Conservation (phyloP, 2,329 filamentous ascomycete species). For the Esteya vermicola region DNA sequence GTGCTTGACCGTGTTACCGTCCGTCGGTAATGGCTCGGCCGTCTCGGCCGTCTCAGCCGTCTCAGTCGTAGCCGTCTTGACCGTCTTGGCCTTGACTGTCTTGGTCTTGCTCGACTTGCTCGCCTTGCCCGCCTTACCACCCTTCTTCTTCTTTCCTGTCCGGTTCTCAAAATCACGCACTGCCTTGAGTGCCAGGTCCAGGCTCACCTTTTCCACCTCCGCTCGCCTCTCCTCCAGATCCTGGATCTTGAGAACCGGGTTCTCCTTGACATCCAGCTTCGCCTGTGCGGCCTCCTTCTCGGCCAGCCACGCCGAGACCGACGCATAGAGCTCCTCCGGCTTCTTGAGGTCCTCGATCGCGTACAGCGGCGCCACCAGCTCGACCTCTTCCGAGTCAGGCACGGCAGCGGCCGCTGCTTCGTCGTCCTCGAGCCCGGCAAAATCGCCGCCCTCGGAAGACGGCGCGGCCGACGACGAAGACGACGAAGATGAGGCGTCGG, state of each 20-base stretch:
- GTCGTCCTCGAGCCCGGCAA: conserved; percentile 71
- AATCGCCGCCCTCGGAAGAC: too few relatives aligned
- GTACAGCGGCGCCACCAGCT: conserved; percentile 53
- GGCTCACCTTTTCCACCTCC: conserved; percentile 55
- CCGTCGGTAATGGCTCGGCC: conserved; percentile 13
- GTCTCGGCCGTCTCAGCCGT: conserved; percentile 26
- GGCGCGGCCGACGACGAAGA: conserved; percentile 26
- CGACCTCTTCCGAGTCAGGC: conserved; percentile 31
- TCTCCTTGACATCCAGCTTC: conserved; percentile 52
- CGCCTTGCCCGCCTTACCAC: conserved; percentile 16
- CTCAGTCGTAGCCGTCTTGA: conserved; percentile 19
- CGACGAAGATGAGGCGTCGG: conserved; percentile 21
- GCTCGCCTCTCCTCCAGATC: conserved; percentile 57
- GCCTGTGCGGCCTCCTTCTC: conserved; percentile 58
- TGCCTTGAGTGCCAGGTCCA: conserved; percentile 57
- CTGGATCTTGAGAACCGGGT: conserved; percentile 59
- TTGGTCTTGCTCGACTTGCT: neutral
- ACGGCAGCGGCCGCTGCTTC: conserved; percentile 18
- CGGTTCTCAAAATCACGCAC: conserved; percentile 40
- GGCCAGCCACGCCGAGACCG: conserved; percentile 59
- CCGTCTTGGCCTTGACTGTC: conserved; percentile 16
- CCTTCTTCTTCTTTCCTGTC: conserved; percentile 21
- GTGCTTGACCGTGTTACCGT: neutral
- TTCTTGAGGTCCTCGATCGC: conserved; percentile 55
- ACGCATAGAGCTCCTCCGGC: conserved; percentile 47